Percentiles rank a stretch among this genome's conserved stretches.
Conservation (phyloP, 352 stramenopile genomes). For the Saprolegnia parasitica region DNA sequence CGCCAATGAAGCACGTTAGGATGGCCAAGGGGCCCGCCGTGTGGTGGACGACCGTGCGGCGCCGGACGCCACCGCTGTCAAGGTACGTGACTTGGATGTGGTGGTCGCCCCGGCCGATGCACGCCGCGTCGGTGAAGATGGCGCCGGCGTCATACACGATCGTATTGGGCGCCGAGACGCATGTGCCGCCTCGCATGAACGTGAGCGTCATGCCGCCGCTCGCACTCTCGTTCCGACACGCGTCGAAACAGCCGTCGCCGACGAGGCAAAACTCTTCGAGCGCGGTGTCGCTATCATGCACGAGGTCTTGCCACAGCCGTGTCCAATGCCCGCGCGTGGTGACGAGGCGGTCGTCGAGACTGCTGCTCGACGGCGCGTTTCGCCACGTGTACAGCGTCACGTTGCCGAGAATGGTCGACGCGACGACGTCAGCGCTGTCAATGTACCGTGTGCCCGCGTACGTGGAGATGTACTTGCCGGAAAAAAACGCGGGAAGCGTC, state of each 20-base stretch:
- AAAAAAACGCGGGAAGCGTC: constrained; percentile 1
- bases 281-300: no score
- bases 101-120: neutral
- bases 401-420: neutral
- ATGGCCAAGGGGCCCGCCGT: neutral
- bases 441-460: constrained; percentile 1
- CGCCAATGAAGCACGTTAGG: neutral
- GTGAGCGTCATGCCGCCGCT: neutral
- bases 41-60: no score
- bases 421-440: neutral
- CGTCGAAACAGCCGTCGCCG: neutral
- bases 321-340: neutral
- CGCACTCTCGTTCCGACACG: neutral
- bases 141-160: neutral
- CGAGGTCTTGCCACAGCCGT: neutral
- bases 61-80: neutral
- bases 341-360: neutral
- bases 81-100: neutral
- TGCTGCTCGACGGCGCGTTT: neutral
- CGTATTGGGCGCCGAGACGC: neutral
- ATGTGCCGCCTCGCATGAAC: neutral
- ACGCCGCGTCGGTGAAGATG: neutral
- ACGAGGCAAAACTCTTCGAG: constrained; percentile 12
- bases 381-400: neutral
- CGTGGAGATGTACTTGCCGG: neutral